Conservation (phyloP, 148 eudicot species). For the Camellia granthamiana region DNA sequence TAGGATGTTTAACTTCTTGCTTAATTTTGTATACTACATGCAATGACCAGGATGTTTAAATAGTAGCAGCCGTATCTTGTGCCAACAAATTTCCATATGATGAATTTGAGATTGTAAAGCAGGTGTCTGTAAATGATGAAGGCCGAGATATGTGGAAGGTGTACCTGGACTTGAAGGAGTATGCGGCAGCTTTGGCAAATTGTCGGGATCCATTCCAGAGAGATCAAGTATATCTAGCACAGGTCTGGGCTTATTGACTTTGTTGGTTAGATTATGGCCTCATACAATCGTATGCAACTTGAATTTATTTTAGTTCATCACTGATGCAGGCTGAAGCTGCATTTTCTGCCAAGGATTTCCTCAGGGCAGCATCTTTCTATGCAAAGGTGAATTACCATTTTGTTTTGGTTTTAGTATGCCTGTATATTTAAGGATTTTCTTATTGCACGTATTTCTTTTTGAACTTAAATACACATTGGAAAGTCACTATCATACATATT, state of each 20-base stretch:
- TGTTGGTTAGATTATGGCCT: not conserved
- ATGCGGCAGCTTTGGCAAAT: too few relatives aligned
- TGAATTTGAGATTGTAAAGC: too few relatives aligned
- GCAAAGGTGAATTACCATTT: conserved; percentile 54
- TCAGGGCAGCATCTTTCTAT: conserved; percentile 90
- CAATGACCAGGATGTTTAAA: not conserved
- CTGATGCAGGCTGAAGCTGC: conserved; percentile 91
- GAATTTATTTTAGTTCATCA: conserved; percentile 17
- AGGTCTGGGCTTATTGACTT: not conserved
- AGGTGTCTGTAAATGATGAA: too few relatives aligned
- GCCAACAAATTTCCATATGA: too few relatives aligned
- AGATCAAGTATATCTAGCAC: too few relatives aligned
- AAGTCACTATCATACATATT: not conserved
- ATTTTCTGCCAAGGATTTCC: conserved; percentile 80
- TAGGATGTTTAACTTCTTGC: not conserved
- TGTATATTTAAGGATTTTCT: not conserved
- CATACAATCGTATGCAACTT: not conserved
- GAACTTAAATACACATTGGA: not conserved
- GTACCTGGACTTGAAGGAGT: too few relatives aligned
- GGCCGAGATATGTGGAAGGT: too few relatives aligned
- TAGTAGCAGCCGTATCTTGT: too few relatives aligned
- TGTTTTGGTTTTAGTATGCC: conserved; percentile 1
- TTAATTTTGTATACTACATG: not conserved
- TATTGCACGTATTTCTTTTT: not conserved
- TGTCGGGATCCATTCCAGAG: too few relatives aligned